A percentile compares a stretch with the other conserved stretches of the same genome.
phyloP scores from a whole-genome alignment of 2,329 filamentous ascomycete species.

The Zymoseptoria ardabiliae region DNA sequence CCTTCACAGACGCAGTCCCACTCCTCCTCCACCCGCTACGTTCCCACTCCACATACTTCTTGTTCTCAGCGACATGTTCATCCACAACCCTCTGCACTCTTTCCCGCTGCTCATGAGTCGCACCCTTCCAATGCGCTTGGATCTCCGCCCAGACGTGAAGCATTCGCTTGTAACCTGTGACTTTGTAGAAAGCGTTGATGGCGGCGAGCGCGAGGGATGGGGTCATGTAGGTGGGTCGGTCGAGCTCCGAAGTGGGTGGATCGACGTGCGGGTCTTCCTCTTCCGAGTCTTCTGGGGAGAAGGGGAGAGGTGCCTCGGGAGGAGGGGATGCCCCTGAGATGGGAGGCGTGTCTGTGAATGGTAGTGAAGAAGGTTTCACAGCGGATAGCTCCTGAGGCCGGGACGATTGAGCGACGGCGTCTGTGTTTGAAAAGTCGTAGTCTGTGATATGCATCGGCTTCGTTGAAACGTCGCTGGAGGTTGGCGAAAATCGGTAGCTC shows the following conservation, averaged over 20 bases:
- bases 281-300: background rate
- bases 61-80: background rate
- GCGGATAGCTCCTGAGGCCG: too few relatives aligned
- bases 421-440: background rate
- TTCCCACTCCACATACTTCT: background rate
- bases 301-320: background rate
- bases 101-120: slow-evolving; percentile 24
- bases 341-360: background rate
- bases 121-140: slow-evolving; percentile 32
- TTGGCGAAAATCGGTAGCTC: background rate
- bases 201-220: slow-evolving; percentile 52
- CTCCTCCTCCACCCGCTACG: background rate
- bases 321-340: background rate
- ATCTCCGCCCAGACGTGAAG: slow-evolving; percentile 48
- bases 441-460: background rate
- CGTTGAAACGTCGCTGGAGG: too few relatives aligned
- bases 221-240: slow-evolving; percentile 30
- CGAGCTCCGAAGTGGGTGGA: slow-evolving; percentile 10
- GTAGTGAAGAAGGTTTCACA: too few relatives aligned
- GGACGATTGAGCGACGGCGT: background rate
- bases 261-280: slow-evolving; percentile 11
- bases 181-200: slow-evolving; percentile 57
- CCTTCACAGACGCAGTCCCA: background rate
- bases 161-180: slow-evolving; percentile 46
- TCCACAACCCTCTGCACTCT: slow-evolving; percentile 11